Evolutionary conservation across 345 rosid genomes (phyloP).

Genomic region (Pseudoturritis turrita): DNA sequence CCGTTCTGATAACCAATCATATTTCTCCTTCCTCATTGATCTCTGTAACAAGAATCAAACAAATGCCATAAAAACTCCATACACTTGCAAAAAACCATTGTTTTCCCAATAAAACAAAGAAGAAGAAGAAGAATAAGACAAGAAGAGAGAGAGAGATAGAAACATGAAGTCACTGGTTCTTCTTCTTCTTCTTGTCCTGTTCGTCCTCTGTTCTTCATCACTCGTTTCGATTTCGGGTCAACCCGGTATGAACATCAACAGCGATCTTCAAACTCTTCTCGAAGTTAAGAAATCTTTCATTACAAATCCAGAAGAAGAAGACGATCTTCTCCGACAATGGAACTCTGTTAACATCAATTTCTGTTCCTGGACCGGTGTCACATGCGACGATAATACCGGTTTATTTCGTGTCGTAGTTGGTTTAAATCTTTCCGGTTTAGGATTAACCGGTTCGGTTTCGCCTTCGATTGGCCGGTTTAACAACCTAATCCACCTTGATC

Average conservation of each 20-base stretch:
- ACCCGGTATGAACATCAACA: not conserved
- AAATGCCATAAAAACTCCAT: not conserved
- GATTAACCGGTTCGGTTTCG: conserved; percentile 63
- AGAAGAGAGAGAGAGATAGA: not conserved
- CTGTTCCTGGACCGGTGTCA: conserved; percentile 73
- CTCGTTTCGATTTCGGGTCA: conserved; percentile 24
- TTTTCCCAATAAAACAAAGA: not conserved
- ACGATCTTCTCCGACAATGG: conserved; percentile 53
- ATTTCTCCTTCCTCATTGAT: not conserved
- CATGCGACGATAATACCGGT: conserved; percentile 42
- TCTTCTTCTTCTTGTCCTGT: conserved; percentile 2
- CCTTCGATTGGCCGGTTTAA: conserved; percentile 55
- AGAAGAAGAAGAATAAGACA: not conserved
- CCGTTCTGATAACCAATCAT: conserved; percentile 19
- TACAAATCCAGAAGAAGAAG: conserved; percentile 30
- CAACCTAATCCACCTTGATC: conserved; percentile 88
- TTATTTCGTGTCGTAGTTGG: conserved; percentile 37
- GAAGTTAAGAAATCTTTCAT: conserved; percentile 51
- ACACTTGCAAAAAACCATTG: not conserved
- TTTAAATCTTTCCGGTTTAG: conserved; percentile 60
- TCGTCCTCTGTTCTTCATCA: conserved; percentile 28
- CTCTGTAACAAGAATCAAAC: conserved; percentile 1
- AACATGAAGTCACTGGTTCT: not conserved
- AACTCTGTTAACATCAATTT: conserved; percentile 38
- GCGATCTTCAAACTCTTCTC: conserved; percentile 47